These are phyloP conservation scores for Phaeosphaeria sp. DNA, from an alignment of 2,329 filamentous ascomycete genomes.

Conservation along the genomic window DNA sequence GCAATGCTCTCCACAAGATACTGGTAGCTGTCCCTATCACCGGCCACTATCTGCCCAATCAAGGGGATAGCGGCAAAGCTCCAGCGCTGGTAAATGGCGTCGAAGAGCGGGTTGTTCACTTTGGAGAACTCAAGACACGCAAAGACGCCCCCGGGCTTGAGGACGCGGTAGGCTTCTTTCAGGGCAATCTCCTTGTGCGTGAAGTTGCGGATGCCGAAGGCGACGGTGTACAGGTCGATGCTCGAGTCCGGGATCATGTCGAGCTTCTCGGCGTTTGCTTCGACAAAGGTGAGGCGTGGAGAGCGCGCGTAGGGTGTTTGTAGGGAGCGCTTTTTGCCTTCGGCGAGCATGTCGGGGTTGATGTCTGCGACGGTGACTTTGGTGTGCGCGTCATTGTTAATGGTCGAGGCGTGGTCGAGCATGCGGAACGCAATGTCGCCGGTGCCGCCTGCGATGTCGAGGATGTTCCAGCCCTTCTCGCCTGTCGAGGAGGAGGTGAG, in stretches of 20 bases:
- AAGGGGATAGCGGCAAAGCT: constrained; percentile 93
- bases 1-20: constrained; percentile 99
- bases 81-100: constrained; percentile 92
- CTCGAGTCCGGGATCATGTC: constrained; percentile 68
- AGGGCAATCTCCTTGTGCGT: constrained; percentile 87
- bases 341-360: constrained; percentile 91
- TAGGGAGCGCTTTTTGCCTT: constrained; percentile 80
- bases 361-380: constrained; percentile 94
- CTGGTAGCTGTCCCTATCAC: constrained; percentile 95
- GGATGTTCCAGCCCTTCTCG: constrained; percentile 70
- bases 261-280: constrained; percentile 87
- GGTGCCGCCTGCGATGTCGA: constrained; percentile 96
- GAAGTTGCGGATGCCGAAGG: constrained; percentile 97
- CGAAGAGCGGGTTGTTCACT: constrained; percentile 77
- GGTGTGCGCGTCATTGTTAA: constrained; percentile 81
- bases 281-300: constrained; percentile 72
- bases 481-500: constrained; percentile 46
- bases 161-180: constrained; percentile 81
- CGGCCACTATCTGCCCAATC: constrained; percentile 93
- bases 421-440: constrained; percentile 98
- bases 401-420: constrained; percentile 81
- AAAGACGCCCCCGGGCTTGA: constrained; percentile 94
- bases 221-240: constrained; percentile 96
- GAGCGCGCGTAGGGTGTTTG: constrained; percentile 65
- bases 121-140: constrained; percentile 96